Conservation (phyloP, 2,329 filamentous ascomycete genomes). For the Atkinsonella hypoxylon region DNA sequence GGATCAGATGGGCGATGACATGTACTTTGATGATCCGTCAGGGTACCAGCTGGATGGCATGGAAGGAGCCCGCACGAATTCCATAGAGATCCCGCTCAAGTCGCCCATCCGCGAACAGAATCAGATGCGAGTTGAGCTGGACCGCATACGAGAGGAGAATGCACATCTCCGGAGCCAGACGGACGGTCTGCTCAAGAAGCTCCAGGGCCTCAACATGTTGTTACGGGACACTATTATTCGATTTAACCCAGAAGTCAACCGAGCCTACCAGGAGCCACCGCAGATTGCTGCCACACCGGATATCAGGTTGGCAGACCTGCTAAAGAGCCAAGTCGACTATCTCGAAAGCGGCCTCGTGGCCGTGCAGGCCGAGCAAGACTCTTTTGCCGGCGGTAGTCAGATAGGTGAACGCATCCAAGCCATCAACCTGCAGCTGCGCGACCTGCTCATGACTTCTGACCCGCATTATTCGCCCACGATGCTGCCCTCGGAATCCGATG, state of each 20-base stretch:
- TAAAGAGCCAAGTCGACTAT: slow-evolving; percentile 54
- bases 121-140: slow-evolving; percentile 35
- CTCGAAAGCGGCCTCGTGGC: slow-evolving; percentile 53
- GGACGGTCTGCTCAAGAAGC: slow-evolving; percentile 30
- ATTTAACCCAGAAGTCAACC: slow-evolving; percentile 44
- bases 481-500: slow-evolving; percentile 38
- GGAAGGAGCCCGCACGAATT: slow-evolving; percentile 33
- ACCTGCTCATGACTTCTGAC: slow-evolving; percentile 38
- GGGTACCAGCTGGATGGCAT: slow-evolving; percentile 59
- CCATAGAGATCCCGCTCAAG: slow-evolving; percentile 46
- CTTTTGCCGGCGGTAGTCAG: slow-evolving; percentile 19
- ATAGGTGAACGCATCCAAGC: slow-evolving; percentile 43
- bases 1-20: slow-evolving; percentile 40
- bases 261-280: slow-evolving; percentile 32
- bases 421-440: slow-evolving; percentile 53
- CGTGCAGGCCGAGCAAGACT: slow-evolving; percentile 46
- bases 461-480: slow-evolving; percentile 46
- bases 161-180: slow-evolving; percentile 22
- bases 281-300: slow-evolving; percentile 14
- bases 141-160: slow-evolving; percentile 35
- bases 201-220: slow-evolving; percentile 56
- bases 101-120: slow-evolving; percentile 44
- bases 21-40: slow-evolving; percentile 66
- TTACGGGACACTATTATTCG: slow-evolving; percentile 55
- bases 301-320: slow-evolving; percentile 32